Evolutionary conservation across 2,329 filamentous ascomycete species (phyloP), one percentile per base, ranked within the genome.

Genomic region (Trichophyton verrucosum): DNA sequence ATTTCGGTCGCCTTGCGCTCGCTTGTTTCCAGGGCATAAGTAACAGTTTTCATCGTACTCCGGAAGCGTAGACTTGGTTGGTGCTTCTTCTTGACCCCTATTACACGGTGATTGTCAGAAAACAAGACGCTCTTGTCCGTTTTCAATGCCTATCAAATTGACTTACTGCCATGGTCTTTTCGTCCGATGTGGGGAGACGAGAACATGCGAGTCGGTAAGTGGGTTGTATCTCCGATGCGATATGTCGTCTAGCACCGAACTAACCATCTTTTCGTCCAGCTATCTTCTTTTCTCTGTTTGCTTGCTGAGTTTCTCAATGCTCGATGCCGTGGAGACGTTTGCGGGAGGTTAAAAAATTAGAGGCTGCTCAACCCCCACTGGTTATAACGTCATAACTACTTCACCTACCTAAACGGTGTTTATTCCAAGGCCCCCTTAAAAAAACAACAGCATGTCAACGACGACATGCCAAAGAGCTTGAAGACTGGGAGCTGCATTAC

Each of bases 101-200:
- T 17, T 1, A 27, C n/a, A 40, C 20, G 17, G 27, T 9, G 6
- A 24, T 17, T 13, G 42, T 44, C 42, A 57, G 60, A 47, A 62
- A 42, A 30, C 36, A 44, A 22, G 58, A 15, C 57, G 46, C 8
- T 30, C 13, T 42, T 57, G 42, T 33, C 2, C 46, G 6, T 17
- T 11, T 24, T 9, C 7, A 7, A 38, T 9, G 22, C 49, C 49
- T 59, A 42, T 47, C 49, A 58, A 30, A 24, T 38, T 38, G 9
- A 79, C 88, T 82, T 79, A 95, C 89, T 96, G 94, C 94, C 94
- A 99, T 70, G 94, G 94, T 65, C 94, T 83, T 82, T 97, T 97
- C 59, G 91, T 97, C 60, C 94, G 82, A 75, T 99, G 94, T 63
- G 94, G 94, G 15, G 94, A 97, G 13, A 99, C 94, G 42, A 99